phyloP scores from a whole-genome alignment of 352 stramenopile species.

The Pythium brachiatum region DNA sequence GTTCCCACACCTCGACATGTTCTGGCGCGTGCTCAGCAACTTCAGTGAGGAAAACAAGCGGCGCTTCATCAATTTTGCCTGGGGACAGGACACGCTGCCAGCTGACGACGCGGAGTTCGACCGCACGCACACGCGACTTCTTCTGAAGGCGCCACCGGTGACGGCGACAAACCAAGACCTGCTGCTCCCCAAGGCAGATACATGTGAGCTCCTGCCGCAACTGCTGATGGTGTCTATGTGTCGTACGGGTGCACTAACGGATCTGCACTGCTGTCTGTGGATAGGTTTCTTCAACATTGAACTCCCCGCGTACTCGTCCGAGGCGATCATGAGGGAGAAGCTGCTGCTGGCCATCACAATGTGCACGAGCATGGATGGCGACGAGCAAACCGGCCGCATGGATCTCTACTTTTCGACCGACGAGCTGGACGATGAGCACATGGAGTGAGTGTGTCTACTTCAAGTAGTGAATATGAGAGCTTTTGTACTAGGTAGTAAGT shows the following conservation, averaged over 20 bases:
- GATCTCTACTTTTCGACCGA: slow-evolving; percentile 74
- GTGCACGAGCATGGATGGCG: slow-evolving; percentile 81
- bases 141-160: slow-evolving; percentile 62
- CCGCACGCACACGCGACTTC: slow-evolving; percentile 63
- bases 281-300: slow-evolving; percentile 85
- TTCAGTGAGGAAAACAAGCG: slow-evolving; percentile 79
- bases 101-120: slow-evolving; percentile 80
- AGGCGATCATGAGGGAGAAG: slow-evolving; percentile 67
- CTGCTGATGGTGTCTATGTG: background rate
- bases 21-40: slow-evolving; percentile 59
- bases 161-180: slow-evolving; percentile 41
- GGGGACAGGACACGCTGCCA: slow-evolving; percentile 77
- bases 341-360: slow-evolving; percentile 71
- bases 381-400: slow-evolving; percentile 63
- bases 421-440: slow-evolving; percentile 53
- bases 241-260: background rate
- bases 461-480: background rate
- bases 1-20: slow-evolving; percentile 71
- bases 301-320: slow-evolving; percentile 69
- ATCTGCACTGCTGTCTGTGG: background rate
- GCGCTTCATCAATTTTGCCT: slow-evolving; percentile 84
- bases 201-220: slow-evolving; percentile 33
- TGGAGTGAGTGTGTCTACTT: slow-evolving; percentile 34
- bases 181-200: slow-evolving; percentile 74
- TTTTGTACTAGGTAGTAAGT: too few species aligned